phyloP scores from a whole-genome alignment of 176 grass and related monocot species.

The Zea luxurians region DNA sequence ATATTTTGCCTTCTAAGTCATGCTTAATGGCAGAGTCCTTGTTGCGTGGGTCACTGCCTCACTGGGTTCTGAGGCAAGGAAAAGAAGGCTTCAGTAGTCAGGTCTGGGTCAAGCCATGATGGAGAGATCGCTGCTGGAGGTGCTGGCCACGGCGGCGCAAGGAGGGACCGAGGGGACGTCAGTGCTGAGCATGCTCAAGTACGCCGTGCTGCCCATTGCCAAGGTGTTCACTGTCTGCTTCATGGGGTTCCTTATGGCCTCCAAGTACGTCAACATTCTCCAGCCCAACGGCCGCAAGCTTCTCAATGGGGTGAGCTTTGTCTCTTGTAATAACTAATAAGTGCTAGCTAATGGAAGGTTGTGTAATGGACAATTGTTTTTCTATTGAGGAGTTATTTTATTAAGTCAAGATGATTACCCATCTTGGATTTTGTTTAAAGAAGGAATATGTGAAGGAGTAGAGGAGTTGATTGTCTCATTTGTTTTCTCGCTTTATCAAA shows the following conservation, averaged over 20 bases:
- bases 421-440: not conserved
- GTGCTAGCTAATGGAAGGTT: constrained; percentile 1
- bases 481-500: not conserved
- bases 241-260: constrained; percentile 98
- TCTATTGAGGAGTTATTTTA: too few species aligned
- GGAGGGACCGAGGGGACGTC: constrained; percentile 55
- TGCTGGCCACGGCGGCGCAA: constrained; percentile 50
- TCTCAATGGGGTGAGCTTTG: constrained; percentile 81
- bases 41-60: constrained; percentile 3
- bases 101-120: constrained; percentile 32
- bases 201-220: constrained; percentile 84
- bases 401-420: too few species aligned
- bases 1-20: constrained; percentile 28
- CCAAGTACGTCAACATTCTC: constrained; percentile 91
- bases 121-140: constrained; percentile 77
- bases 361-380: not conserved
- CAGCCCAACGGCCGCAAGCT: constrained; percentile 86
- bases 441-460: constrained; percentile 2
- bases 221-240: constrained; percentile 99
- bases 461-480: not conserved
- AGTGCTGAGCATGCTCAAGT: constrained; percentile 71
- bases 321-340: constrained; percentile 14
- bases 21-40: constrained; percentile 24
- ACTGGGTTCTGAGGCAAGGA: constrained; percentile 14
- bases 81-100: not conserved